Evolutionary conservation across 2,329 filamentous ascomycete species (phyloP), one percentile per base, ranked within the genome.

Genomic region (Tolypocladium sp.): DNA sequence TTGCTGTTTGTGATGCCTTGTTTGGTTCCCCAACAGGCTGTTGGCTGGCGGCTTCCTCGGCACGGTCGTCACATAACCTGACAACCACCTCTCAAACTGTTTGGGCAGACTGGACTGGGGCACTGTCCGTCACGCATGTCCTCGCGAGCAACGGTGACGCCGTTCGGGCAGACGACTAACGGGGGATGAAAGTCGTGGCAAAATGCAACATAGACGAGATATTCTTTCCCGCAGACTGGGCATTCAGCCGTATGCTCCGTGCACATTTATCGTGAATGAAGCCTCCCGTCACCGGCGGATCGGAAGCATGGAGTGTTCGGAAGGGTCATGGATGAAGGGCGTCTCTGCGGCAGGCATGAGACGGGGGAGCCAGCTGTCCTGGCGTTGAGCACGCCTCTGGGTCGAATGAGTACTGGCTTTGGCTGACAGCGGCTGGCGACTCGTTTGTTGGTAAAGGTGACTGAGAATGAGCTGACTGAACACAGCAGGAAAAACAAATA

Each of bases 61-160:
- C 38, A 35, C 12, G 12, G 20, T 30, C 17, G 59, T 79, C 72
- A 85, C 73, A 82, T 85, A 61, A 84, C 75, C 62, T 66, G 69
- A 64, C 82, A 85, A 46, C 81, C 82, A 27, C 82, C 82, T 55
- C 77, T 79, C 59, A 80, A 71, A 68, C 81, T 83, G 71, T 83
- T 84, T 55, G 82, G 82, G 63, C 82, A 85, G 59, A 83, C 78
- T 17, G 79, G 80, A 64, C 82, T 85, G n/a, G 82, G 81, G 61
- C 82, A 85, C 63, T 75, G 75, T 55, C 80, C 79, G 62, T 83
- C 76, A 63, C 74, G 71, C 80, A 83, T 84, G 41, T 74, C 73
- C 65, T 75, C 69, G 55, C 69, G 69, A 60, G 71, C 64, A 53
- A 76, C 67, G 44, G 61, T 62, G 61, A 72, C 74, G 57, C 79